Evolutionary conservation across 73 alveolate genomes (phyloP), one percentile per base, ranked within the genome.

Genomic region (Paramecium octaurelia): DNA sequence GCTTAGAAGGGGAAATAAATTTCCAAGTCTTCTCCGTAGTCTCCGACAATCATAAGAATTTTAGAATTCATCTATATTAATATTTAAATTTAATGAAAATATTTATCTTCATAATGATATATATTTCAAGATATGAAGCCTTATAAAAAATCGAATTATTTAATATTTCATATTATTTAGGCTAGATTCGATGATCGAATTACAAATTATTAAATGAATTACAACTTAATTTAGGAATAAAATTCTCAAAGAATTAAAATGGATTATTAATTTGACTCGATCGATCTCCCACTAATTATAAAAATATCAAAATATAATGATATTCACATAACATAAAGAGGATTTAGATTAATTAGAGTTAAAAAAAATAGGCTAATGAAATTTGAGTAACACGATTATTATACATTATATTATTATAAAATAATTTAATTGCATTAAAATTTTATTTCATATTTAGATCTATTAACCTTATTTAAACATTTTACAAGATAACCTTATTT

Each of bases 1-100:
- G 97, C 92, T 87, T 97, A 96, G 69, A 69, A 88, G 4, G 99
- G 99, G 54, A 96, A 97, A 94, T 93, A 93, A 57, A 95, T 95
- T 88, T 97, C 99, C 86, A 93, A 93, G 68, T 96, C 98, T 92
- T 97, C 99, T 3, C 95, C 98, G 80, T 91, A 96, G 68, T 97
- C 99, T 50, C 99, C 99, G 8, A 95, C 95, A 27, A 97, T 92
- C 73, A 97, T 94, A 20, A 97, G 88, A 34, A 97, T 86, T 88
- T 94, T 96, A 54, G 31, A 34, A 3, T 54, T 18, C 69, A 54
- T 54, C 31, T 54, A 10, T n/a, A 4, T 16, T 54, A 54, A 54
- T 54, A 54, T 16, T 54, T 54, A 16, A 54, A n/a, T 54, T n/a
- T 54, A 54, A 18, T 54, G 20, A 54, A n/a, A n/a, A 16, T 54